A percentile compares a stretch with the other conserved stretches of the same genome.
Evolutionary conservation across 192 early-diverging fungal species (phyloP).

Genomic region (Podila epicladia): DNA sequence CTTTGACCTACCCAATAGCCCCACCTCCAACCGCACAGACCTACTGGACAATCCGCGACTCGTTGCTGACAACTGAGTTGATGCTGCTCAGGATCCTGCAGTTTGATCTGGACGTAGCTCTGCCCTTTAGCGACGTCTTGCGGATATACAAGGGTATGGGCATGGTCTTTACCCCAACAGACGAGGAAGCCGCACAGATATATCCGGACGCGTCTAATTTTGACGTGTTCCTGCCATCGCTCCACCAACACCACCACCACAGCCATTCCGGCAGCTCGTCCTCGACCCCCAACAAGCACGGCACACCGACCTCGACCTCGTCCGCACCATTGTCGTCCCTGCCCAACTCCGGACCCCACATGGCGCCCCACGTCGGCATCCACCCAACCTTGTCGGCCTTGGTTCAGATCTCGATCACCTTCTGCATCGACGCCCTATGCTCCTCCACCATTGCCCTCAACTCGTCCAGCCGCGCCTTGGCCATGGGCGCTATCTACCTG

Average conservation of each 20-base stretch:
- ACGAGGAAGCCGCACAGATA: slow-evolving; percentile 39
- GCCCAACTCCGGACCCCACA: not conserved
- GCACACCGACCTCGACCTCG: slow-evolving; percentile 24
- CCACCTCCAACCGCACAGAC: slow-evolving; percentile 46
- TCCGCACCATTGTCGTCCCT: not conserved
- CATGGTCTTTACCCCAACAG: slow-evolving; percentile 49
- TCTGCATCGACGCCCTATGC: slow-evolving; percentile 46
- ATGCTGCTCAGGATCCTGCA: slow-evolving; percentile 59
- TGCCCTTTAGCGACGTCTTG: slow-evolving; percentile 61
- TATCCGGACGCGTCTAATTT: slow-evolving; percentile 42
- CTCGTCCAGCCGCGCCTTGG: slow-evolving; percentile 43
- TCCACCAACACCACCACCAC: not conserved
- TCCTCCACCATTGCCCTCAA: slow-evolving; percentile 37
- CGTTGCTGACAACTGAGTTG: slow-evolving; percentile 60
- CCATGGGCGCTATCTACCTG: slow-evolving; percentile 45
- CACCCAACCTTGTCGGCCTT: slow-evolving; percentile 45
- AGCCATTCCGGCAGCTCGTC: not conserved
- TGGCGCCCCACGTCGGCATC: slow-evolving; percentile 27
- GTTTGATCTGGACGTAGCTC: slow-evolving; percentile 59
- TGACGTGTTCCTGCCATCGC: slow-evolving; percentile 41
- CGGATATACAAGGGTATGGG: slow-evolving; percentile 61
- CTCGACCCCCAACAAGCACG: slow-evolving; percentile 23
- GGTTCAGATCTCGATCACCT: slow-evolving; percentile 48
- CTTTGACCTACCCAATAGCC: slow-evolving; percentile 9
- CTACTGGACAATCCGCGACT: slow-evolving; percentile 59